Base-by-base conservation (phyloP, 805 yeast genomes). In the Saccharomycopsis sp. region DNA sequence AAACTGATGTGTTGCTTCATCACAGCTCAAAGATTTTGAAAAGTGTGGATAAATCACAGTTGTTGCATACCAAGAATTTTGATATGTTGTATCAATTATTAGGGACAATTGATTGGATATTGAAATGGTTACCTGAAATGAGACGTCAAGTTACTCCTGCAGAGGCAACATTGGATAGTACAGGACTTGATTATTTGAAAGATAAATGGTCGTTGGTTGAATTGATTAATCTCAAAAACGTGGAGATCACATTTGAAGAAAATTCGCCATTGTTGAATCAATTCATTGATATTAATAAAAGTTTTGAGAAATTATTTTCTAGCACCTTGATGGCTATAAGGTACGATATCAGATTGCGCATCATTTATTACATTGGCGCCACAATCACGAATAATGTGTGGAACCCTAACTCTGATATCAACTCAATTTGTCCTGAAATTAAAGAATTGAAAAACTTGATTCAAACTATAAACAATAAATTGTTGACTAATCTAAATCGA, bases 111-210 rank as follows among this genome's bases (percentile, higher is more conserved):
- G 62, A 68, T 14, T 76, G 87, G 79, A 63, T 31, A 2, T 59
- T 75, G 33, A 54, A 65, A 14, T 80, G 88, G 84, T 65, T 85
- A 36, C 81, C 85, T 0, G 56, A 56, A 4, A 60, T 79, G 56
- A 66, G 74, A 43, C 72, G 74, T 42, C 67, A 66, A 6, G 58
- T 63, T 4, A 52, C 52, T 14, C 13, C 41, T 17, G 29, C 32
- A 20, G 41, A 44, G 45, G 13, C 16, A 29, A 38, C 9, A 8
- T 8, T 14, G 6, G 35, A 35, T n/a, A 13, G 20, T 24, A 21
- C 31, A 4, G 34, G 33, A 9, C n/a, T 32, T 21, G 47, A 44
- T 11, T 14, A 38, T n/a, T 38, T 50, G 17, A 44, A 42, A 44
- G 35, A 35, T 20, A 41, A 41, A 17, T 50, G 53, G 53, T 46